Conservation (phyloP, 192 early-diverging fungal genomes). For the Coemansia sp. region DNA sequence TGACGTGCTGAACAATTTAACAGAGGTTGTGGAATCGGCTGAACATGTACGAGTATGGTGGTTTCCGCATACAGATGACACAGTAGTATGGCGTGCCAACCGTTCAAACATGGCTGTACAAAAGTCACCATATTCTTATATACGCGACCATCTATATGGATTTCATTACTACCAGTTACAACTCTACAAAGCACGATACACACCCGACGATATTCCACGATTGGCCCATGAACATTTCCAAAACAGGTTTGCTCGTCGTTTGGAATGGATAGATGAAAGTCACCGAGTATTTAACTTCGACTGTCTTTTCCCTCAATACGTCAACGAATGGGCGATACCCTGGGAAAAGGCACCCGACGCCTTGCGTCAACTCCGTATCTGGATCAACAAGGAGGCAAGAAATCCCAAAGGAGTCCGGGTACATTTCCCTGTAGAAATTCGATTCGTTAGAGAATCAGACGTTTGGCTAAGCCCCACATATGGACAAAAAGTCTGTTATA, state of each 20-base stretch:
- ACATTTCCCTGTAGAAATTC: slow-evolving; percentile 73
- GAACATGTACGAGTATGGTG: slow-evolving; percentile 79
- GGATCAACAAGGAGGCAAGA: slow-evolving; percentile 51
- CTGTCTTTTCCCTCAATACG: slow-evolving; percentile 69
- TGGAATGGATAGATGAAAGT: slow-evolving; percentile 62
- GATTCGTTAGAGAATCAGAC: slow-evolving; percentile 57
- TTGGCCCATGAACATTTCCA: slow-evolving; percentile 60
- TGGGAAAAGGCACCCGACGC: slow-evolving; percentile 59
- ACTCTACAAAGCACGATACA: slow-evolving; percentile 59
- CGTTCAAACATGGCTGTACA: slow-evolving; percentile 50
- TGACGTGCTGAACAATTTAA: slow-evolving; percentile 57
- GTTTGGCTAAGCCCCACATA: slow-evolving; percentile 74
- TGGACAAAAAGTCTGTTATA: slow-evolving; percentile 65
- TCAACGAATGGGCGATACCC: slow-evolving; percentile 76
- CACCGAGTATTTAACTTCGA: slow-evolving; percentile 69
- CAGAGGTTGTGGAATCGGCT: slow-evolving; percentile 58
- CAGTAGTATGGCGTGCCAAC: slow-evolving; percentile 68
- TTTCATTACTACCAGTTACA: slow-evolving; percentile 56
- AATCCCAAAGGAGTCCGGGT: slow-evolving; percentile 54
- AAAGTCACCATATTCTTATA: slow-evolving; percentile 14
- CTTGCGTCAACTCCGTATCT: slow-evolving; percentile 55
- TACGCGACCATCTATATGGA: slow-evolving; percentile 33
- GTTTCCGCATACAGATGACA: slow-evolving; percentile 73
- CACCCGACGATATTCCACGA: slow-evolving; percentile 51
- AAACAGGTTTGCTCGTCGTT: slow-evolving; percentile 47